phyloP scores from a whole-genome alignment of 176 grass and related monocot genomes.

The Dendrocalamus sinicus region DNA sequence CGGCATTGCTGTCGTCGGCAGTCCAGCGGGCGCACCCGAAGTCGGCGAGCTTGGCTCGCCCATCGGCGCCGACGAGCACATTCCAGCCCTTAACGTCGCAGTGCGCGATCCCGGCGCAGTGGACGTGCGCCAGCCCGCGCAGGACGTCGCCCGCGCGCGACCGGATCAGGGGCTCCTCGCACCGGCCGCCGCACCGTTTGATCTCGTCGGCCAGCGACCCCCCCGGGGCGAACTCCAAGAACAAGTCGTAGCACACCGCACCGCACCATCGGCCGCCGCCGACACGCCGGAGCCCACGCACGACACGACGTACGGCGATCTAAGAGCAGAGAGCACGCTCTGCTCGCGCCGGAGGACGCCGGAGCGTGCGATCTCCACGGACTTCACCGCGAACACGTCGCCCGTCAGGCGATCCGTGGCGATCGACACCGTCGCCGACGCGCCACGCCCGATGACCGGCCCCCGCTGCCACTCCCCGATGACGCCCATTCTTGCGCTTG shows the following conservation, averaged over 20 bases:
- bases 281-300: conserved; percentile 39
- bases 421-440: conserved; percentile 54
- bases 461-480: conserved; percentile 45
- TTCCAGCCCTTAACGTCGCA: conserved; percentile 60
- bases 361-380: conserved; percentile 30
- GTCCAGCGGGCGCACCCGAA: conserved; percentile 49
- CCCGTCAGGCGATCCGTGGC: conserved; percentile 33
- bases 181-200: conserved; percentile 13
- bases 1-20: not conserved
- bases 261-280: not conserved
- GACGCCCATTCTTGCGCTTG: conserved; percentile 5
- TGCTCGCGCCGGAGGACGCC: conserved; percentile 38
- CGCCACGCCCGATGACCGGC: conserved; percentile 45
- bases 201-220: conserved; percentile 58
- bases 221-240: conserved; percentile 53
- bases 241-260: conserved; percentile 12
- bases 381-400: conserved; percentile 56
- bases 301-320: conserved; percentile 40
- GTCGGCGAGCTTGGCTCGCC: conserved; percentile 56
- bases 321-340: conserved; percentile 41
- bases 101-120: conserved; percentile 40
- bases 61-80: conserved; percentile 50
- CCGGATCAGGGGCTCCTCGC: conserved; percentile 44
- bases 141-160: conserved; percentile 39
- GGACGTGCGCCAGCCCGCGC: conserved; percentile 47